Percentiles rank a stretch among this genome's conserved stretches.
Evolutionary conservation across 179 eudicot species (phyloP).

Genomic region (Corrigiola litoralis): DNA sequence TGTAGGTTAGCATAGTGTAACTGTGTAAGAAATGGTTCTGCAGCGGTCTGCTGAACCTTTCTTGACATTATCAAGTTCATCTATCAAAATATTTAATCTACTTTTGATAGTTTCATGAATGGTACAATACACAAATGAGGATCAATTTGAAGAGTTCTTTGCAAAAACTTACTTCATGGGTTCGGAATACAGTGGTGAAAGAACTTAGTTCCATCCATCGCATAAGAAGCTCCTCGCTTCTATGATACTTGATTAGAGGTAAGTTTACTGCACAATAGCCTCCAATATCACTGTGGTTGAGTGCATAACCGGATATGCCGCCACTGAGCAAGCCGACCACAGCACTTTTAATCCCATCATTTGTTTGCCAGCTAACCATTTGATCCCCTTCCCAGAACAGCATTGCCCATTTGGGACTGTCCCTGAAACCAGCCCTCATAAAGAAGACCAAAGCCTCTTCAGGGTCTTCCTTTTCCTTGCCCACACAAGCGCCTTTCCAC

Average conservation of each 20-base stretch:
- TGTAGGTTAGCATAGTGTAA: no score
- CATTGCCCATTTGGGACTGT: constrained; percentile 96
- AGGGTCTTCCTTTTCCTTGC: constrained; percentile 53
- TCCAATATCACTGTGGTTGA: constrained; percentile 94
- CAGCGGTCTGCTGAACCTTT: no score
- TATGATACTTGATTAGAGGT: constrained; percentile 78
- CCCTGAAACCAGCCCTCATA: constrained; percentile 93
- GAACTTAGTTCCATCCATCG: constrained; percentile 96
- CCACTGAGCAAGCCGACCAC: constrained; percentile 89
- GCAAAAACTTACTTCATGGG: constrained; percentile 74
- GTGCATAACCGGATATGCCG: constrained; percentile 83
- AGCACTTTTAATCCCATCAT: constrained; percentile 93
- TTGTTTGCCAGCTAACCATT: constrained; percentile 97
- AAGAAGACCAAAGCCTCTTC: constrained; percentile 81
- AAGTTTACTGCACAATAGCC: constrained; percentile 87
- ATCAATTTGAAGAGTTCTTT: neutral
- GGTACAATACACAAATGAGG: no score
- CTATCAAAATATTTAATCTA: neutral
- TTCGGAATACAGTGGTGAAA: constrained; percentile 83
- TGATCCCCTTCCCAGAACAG: constrained; percentile 99
- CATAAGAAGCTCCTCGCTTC: constrained; percentile 76
- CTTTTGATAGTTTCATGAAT: constrained; percentile 5
- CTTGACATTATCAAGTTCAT: no score
- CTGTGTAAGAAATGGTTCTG: no score
- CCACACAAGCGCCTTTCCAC: constrained; percentile 47